Percentiles rank a stretch among this genome's conserved stretches.
Conservation (phyloP, 2,329 filamentous ascomycete genomes). For the Plectosphaerella cucumerina region DNA sequence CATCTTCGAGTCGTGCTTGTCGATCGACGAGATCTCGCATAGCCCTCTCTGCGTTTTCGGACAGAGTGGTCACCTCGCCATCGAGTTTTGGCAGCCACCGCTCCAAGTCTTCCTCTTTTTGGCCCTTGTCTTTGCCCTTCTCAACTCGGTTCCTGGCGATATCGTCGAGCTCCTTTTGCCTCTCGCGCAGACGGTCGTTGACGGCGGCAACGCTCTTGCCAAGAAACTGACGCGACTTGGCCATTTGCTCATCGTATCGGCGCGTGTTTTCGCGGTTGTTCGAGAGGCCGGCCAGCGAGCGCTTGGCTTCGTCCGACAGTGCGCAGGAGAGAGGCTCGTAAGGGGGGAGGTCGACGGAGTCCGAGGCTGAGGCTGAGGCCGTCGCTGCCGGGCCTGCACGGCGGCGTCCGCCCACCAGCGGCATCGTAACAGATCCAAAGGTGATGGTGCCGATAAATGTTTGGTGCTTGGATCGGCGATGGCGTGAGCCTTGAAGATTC, state of each 20-base stretch:
- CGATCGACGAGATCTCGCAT: constrained; percentile 46
- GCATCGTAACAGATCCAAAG: neutral
- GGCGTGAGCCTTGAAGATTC: neutral
- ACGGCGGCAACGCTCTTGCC: constrained; percentile 41
- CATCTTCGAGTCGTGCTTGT: constrained; percentile 45
- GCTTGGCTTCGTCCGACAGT: constrained; percentile 33
- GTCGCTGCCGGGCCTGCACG: neutral
- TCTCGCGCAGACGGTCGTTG: constrained; percentile 40
- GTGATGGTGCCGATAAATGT: neutral
- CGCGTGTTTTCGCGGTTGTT: constrained; percentile 30
- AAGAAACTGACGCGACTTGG: constrained; percentile 37
- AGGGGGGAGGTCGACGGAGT: constrained; percentile 33
- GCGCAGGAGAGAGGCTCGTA: constrained; percentile 46
- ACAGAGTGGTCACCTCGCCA: constrained; percentile 34
- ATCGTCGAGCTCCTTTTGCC: constrained; percentile 26
- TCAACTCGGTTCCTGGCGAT: constrained; percentile 29
- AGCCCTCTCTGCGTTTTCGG: constrained; percentile 39
- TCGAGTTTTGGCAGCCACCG: constrained; percentile 34
- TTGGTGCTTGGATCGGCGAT: neutral
- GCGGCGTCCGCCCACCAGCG: neutral
- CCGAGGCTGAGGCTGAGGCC: neutral
- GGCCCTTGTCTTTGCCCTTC: constrained; percentile 24
- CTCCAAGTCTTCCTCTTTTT: constrained; percentile 33
- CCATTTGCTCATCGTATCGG: constrained; percentile 42
- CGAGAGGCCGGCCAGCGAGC: constrained; percentile 37